Evolutionary conservation across 352 stramenopile species (phyloP).

Genomic region (Aphanomyces cochlioides): DNA sequence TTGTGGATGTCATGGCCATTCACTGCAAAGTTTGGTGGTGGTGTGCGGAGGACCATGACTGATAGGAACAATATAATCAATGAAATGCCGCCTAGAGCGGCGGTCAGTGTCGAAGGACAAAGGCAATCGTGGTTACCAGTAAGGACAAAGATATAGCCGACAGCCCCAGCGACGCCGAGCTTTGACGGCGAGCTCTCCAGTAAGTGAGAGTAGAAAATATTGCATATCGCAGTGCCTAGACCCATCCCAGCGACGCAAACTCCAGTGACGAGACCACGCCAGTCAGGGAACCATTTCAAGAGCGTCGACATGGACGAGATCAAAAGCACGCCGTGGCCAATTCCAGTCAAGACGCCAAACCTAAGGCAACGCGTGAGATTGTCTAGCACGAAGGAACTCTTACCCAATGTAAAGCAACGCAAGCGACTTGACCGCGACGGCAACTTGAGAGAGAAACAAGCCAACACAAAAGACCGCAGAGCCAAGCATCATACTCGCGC

Average conservation of each 20-base stretch:
- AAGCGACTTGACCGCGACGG: background rate
- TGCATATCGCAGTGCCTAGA: constrained; percentile 1
- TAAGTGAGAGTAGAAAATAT: background rate
- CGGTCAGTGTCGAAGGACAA: background rate
- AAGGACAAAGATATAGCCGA: background rate
- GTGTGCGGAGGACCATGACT: constrained; percentile 2
- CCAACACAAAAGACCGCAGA: background rate
- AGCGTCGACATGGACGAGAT: constrained; percentile 15
- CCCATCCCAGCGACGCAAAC: constrained; percentile 29
- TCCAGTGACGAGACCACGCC: constrained; percentile 22
- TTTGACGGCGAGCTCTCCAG: too few relatives aligned
- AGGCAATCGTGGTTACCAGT: constrained; percentile 1
- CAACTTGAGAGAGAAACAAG: constrained; percentile 12
- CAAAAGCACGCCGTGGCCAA: constrained; percentile 24
- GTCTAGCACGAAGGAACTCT: background rate
- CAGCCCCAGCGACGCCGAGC: too few relatives aligned
- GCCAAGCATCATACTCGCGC: constrained; percentile 10
- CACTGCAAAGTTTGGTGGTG: constrained; percentile 21
- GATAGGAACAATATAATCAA: background rate
- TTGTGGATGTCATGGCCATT: constrained; percentile 22
- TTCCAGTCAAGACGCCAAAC: constrained; percentile 18
- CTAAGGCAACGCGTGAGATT: background rate
- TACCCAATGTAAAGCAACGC: constrained; percentile 9
- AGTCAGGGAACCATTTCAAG: constrained; percentile 34
- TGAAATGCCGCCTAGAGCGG: background rate